Percentiles rank a stretch among this genome's conserved stretches.
These are phyloP conservation scores for Calonectria henricotiae DNA, from an alignment of 2,329 filamentous ascomycete genomes.

Conservation along the genomic window DNA sequence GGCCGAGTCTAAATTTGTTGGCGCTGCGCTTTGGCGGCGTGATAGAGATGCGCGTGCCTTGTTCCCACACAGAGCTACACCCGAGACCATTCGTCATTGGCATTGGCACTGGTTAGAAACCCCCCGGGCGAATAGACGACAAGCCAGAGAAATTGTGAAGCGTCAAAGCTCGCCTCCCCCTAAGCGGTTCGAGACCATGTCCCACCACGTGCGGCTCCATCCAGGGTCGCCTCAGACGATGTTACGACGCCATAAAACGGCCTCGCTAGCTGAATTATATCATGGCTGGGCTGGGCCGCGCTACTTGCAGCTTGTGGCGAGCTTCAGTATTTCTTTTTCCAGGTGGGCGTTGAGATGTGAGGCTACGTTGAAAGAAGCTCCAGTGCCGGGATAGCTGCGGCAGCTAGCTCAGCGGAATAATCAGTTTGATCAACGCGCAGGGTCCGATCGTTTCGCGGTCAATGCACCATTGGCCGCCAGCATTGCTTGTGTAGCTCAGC, in stretches of 20 bases:
- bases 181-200: slow-evolving; percentile 31
- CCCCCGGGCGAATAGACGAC: background rate
- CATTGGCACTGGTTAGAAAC: background rate
- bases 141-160: slow-evolving; percentile 18
- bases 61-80: slow-evolving; percentile 1
- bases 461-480: slow-evolving; percentile 23
- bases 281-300: background rate
- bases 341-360: background rate
- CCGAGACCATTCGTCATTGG: slow-evolving; percentile 2
- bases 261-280: background rate
- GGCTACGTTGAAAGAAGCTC: slow-evolving; percentile 13
- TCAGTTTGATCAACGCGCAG: slow-evolving; percentile 22
- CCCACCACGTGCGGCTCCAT: slow-evolving; percentile 32
- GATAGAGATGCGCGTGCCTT: background rate
- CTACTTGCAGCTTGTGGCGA: background rate
- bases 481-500: background rate
- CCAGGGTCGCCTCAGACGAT: slow-evolving; percentile 28
- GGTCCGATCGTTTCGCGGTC: slow-evolving; percentile 25
- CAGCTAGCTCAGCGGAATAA: slow-evolving; percentile 16
- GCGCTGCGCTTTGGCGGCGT: background rate
- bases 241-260: background rate
- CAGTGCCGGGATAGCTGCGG: slow-evolving; percentile 2
- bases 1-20: slow-evolving; percentile 22
- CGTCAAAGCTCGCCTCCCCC: slow-evolving; percentile 8
- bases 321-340: background rate